Conservation (phyloP, 805 yeast species). For the Sporopachydermia quercuum region DNA sequence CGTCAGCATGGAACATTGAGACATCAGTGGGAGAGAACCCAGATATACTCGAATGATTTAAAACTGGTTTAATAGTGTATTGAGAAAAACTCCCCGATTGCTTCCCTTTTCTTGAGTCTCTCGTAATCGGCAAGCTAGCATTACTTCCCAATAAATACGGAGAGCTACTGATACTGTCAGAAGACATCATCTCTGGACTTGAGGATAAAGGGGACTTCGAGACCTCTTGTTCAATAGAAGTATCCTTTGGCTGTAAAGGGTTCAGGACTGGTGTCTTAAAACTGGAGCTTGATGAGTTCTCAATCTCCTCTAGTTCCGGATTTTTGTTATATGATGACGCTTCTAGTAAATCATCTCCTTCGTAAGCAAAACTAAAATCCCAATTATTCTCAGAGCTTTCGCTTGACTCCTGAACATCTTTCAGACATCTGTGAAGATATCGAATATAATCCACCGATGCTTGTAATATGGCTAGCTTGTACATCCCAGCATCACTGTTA, state of each 20-base stretch:
- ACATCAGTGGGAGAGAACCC: neutral
- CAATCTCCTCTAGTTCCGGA: neutral
- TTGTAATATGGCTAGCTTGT: constrained; percentile 66
- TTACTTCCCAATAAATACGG: too few relatives aligned
- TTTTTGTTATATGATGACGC: neutral
- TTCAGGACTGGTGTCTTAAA: too few relatives aligned
- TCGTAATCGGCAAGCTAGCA: neutral
- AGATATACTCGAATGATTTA: too few relatives aligned
- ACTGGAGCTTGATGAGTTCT: too few relatives aligned
- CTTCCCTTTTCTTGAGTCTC: neutral
- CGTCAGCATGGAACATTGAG: too few relatives aligned
- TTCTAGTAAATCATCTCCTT: neutral
- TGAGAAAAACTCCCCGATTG: neutral
- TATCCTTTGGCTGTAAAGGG: too few relatives aligned
- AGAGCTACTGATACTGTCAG: too few relatives aligned
- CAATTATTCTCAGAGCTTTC: neutral
- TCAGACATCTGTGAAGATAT: constrained; percentile 26
- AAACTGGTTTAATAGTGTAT: too few relatives aligned
- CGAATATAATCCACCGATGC: constrained; percentile 72
- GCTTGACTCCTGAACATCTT: neutral
- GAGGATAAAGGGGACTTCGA: neutral
- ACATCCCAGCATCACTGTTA: constrained; percentile 42
- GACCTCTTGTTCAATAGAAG: neutral
- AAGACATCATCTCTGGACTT: neutral
- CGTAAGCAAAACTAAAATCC: neutral